Evolutionary conservation across 2,329 filamentous ascomycete species (phyloP).

Genomic region (Hymenoscyphus linearis): DNA sequence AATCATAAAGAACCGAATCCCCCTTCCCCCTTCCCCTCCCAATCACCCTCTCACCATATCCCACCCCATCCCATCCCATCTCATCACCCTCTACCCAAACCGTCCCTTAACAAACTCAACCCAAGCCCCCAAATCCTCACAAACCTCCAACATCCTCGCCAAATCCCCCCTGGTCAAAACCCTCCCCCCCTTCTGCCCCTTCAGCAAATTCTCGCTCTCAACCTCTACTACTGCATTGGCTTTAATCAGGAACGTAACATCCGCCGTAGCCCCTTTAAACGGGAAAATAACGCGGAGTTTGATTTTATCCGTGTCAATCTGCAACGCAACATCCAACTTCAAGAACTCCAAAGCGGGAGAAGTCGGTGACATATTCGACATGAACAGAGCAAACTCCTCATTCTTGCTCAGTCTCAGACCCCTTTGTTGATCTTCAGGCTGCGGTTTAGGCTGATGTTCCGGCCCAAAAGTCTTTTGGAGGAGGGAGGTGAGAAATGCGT

Average conservation of each 20-base stretch:
- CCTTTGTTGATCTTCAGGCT: slow-evolving; percentile 6
- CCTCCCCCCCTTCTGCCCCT: slow-evolving; percentile 14
- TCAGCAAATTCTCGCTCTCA: slow-evolving; percentile 27
- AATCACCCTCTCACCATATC: neutral
- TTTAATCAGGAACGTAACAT: slow-evolving; percentile 30
- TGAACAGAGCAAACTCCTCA: slow-evolving; percentile 29
- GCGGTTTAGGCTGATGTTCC: slow-evolving; percentile 22
- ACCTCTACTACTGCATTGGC: slow-evolving; percentile 29
- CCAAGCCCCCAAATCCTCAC: slow-evolving; percentile 46
- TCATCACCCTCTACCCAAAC: slow-evolving; percentile 19
- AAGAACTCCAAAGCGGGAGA: slow-evolving; percentile 4
- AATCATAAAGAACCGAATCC: neutral
- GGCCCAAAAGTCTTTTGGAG: slow-evolving; percentile 56
- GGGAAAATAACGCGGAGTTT: slow-evolving; percentile 28
- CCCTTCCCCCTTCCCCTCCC: neutral
- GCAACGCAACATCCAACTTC: slow-evolving; percentile 27
- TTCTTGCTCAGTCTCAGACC: slow-evolving; percentile 20
- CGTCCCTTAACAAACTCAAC: slow-evolving; percentile 41
- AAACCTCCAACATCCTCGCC: slow-evolving; percentile 40
- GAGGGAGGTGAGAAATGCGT: slow-evolving; percentile 62
- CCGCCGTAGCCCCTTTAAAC: slow-evolving; percentile 22
- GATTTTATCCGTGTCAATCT: slow-evolving; percentile 10
- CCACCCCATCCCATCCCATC: no score
- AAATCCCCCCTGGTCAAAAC: slow-evolving; percentile 32
- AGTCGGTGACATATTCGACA: slow-evolving; percentile 12